Conservation (phyloP, 177 flowering plant genomes). For the Tripterygium wilfordii region DNA sequence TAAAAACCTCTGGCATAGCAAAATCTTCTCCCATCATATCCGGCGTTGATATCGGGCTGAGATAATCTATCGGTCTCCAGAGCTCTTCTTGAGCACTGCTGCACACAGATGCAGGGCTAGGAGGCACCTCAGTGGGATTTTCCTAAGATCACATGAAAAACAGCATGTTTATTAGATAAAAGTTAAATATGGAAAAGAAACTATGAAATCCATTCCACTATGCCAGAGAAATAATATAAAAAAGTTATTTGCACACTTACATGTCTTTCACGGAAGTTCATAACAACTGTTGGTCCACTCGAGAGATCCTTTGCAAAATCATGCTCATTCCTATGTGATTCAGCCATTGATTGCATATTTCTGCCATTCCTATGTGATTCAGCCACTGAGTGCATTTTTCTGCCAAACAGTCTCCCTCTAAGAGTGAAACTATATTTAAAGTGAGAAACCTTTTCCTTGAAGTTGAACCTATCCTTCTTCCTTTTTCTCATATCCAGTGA, state of each 20-base stretch:
- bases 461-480: conserved; percentile 61
- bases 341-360: conserved; percentile 52
- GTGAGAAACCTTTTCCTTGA: conserved; percentile 72
- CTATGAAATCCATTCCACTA: too few relatives aligned
- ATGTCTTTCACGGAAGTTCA: conserved; percentile 39
- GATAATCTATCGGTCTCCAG: conserved; percentile 45
- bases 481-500: conserved; percentile 34
- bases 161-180: not conserved
- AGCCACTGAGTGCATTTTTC: conserved; percentile 49
- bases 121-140: conserved; percentile 94
- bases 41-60: conserved; percentile 54
- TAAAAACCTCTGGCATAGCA: conserved; percentile 41
- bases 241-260: conserved; percentile 43
- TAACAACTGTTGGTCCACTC: conserved; percentile 51
- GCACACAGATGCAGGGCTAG: conserved; percentile 95
- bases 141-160: conserved; percentile 42
- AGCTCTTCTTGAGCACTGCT: conserved; percentile 66
- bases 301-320: conserved; percentile 36
- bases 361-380: conserved; percentile 38
- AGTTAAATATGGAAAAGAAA: too few relatives aligned
- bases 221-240: not conserved
- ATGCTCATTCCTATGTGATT: conserved; percentile 22
- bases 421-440: conserved; percentile 58
- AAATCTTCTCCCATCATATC: conserved; percentile 47
- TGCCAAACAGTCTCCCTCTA: conserved; percentile 63